A percentile compares a stretch with the other conserved stretches of the same genome.
Conservation (phyloP, 108 stramenopile genomes). For the Conticribra weissflogii region DNA sequence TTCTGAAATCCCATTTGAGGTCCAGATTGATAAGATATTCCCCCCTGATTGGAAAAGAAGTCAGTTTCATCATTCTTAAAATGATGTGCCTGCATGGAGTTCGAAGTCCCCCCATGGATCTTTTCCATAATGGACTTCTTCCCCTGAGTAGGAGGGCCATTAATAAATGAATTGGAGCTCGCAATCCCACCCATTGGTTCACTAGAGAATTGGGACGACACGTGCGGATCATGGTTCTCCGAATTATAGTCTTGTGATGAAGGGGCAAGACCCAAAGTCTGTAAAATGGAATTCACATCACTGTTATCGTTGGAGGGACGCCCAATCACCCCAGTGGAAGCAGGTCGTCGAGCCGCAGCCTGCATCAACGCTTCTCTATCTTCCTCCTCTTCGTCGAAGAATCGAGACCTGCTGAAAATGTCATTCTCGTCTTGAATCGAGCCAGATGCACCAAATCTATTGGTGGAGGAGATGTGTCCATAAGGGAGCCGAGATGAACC, state of each 20-base stretch:
- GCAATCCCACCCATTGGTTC: slow-evolving; percentile 21
- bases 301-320: slow-evolving; percentile 14
- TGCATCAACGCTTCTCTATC: slow-evolving; percentile 39
- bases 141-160: not conserved
- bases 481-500: not conserved
- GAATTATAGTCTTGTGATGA: slow-evolving; percentile 13
- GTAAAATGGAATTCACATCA: slow-evolving; percentile 48
- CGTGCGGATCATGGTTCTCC: not conserved
- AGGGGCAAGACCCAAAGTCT: slow-evolving; percentile 47
- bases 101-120: slow-evolving; percentile 6
- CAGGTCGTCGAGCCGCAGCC: slow-evolving; percentile 49
- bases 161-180: slow-evolving; percentile 5
- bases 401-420: slow-evolving; percentile 9
- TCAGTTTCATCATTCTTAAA: not conserved
- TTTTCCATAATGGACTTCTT: slow-evolving; percentile 31
- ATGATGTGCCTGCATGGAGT: not conserved
- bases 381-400: slow-evolving; percentile 41
- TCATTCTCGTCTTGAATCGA: slow-evolving; percentile 18
- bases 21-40: not conserved
- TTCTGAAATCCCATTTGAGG: not conserved
- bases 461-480: slow-evolving; percentile 2
- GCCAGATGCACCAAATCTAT: slow-evolving; percentile 6
- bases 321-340: slow-evolving; percentile 71
- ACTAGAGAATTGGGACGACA: not conserved
- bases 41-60: slow-evolving; percentile 7